These are phyloP conservation scores for Cyclotella atomus DNA, from an alignment of 108 stramenopile species.

Conservation along the genomic window DNA sequence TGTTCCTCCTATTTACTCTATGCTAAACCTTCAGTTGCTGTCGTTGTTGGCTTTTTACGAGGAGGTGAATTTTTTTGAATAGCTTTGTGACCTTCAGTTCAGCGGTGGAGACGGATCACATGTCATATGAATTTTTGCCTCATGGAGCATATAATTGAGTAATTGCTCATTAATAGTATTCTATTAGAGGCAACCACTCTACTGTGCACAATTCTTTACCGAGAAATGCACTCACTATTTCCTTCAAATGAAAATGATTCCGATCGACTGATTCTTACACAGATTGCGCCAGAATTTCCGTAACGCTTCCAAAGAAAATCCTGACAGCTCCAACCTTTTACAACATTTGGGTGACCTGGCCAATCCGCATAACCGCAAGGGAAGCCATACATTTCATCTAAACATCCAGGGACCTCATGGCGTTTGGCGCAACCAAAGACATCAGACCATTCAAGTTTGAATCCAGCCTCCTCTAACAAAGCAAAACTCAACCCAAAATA, in stretches of 20 bases:
- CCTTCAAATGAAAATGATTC: not conserved
- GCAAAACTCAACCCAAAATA: conserved; percentile 65
- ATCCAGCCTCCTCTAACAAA: conserved; percentile 72
- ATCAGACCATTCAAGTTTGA: conserved; percentile 43
- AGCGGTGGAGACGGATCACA: too few species aligned
- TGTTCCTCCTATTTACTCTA: not conserved
- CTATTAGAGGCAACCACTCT: too few species aligned
- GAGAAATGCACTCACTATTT: too few species aligned
- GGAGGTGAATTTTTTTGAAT: not conserved
- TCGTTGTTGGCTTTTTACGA: not conserved
- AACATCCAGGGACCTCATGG: conserved; percentile 61
- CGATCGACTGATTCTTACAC: too few species aligned
- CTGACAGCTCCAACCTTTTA: conserved; percentile 34
- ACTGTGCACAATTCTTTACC: too few species aligned
- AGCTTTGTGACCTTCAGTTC: too few species aligned
- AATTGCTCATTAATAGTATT: too few species aligned
- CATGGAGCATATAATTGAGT: too few species aligned
- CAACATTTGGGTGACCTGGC: conserved; percentile 48
- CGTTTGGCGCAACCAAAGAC: conserved; percentile 51
- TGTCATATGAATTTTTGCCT: too few species aligned
- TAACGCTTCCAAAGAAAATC: conserved; percentile 38
- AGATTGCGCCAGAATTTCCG: too few species aligned
- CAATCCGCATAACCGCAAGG: conserved; percentile 59
- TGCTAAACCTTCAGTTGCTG: conserved; percentile 4
- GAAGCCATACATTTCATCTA: conserved; percentile 47